Conservation (phyloP, 2,329 filamentous ascomycete genomes). For the Xylaria sp. region DNA sequence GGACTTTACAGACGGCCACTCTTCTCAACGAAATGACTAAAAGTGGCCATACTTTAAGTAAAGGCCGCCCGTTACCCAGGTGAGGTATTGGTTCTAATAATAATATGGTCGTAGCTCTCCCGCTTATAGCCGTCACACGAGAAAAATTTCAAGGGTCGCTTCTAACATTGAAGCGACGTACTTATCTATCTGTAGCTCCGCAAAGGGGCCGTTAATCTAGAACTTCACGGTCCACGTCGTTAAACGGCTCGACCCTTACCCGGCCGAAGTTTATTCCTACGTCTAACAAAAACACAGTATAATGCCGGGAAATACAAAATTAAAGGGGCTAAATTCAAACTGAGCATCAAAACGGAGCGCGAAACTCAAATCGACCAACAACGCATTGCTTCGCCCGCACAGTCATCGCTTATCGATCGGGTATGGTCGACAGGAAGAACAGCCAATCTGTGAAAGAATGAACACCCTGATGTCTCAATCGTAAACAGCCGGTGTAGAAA, state of each 20-base stretch:
- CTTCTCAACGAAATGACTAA: too few relatives aligned
- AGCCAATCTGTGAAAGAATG: neutral
- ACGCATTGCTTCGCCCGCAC: neutral
- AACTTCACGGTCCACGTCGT: too few relatives aligned
- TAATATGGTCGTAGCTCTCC: conserved; percentile 5
- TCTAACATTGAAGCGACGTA: neutral
- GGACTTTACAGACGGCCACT: neutral
- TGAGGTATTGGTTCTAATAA: conserved; percentile 3
- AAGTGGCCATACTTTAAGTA: too few relatives aligned
- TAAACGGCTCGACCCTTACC: too few relatives aligned
- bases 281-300: too few relatives aligned
- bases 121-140: conserved; percentile 8
- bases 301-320: too few relatives aligned
- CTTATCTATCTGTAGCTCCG: too few relatives aligned
- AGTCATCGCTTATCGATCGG: neutral
- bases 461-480: neutral
- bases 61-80: neutral
- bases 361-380: neutral
- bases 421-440: neutral
- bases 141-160: neutral
- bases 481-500: neutral
- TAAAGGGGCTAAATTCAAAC: too few relatives aligned
- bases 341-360: too few relatives aligned
- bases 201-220: too few relatives aligned
- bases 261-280: too few relatives aligned